These are phyloP conservation scores for Phaeosphaeria sp. DNA, from an alignment of 2,329 filamentous ascomycete species.

Conservation along the genomic window DNA sequence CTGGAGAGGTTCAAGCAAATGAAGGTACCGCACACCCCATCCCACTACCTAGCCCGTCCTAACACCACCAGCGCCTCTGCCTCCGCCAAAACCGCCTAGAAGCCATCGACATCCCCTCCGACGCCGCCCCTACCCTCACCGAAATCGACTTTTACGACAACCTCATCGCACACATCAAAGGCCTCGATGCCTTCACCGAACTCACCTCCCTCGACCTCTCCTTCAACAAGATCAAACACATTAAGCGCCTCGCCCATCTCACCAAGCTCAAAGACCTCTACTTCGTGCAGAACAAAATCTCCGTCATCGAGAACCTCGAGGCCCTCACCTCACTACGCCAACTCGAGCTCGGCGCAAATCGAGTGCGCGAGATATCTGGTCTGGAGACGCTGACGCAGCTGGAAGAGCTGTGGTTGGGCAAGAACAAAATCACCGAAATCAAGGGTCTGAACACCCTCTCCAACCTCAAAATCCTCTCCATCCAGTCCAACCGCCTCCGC, in stretches of 20 bases:
- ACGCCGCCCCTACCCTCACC: conserved; percentile 69
- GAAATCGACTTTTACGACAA: conserved; percentile 98
- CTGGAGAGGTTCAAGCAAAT: conserved; percentile 83
- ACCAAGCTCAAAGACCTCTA: conserved; percentile 81
- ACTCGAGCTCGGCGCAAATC: conserved; percentile 90
- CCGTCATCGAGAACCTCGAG: conserved; percentile 82
- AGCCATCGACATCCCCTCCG: conserved; percentile 75
- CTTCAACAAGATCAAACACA: conserved; percentile 99
- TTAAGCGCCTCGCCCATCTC: conserved; percentile 84
- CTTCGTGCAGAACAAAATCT: conserved; percentile 94
- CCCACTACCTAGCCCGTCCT: not conserved
- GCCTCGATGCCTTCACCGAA: conserved; percentile 77
- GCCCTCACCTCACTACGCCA: conserved; percentile 77
- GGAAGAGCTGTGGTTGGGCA: conserved; percentile 92
- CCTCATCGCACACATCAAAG: conserved; percentile 83
- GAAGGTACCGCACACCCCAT: conserved; percentile 52
- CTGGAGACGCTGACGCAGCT: conserved; percentile 77
- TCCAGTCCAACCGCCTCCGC: conserved; percentile 92
- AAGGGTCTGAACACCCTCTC: conserved; percentile 75
- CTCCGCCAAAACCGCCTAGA: conserved; percentile 92
- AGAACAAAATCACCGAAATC: conserved; percentile 93
- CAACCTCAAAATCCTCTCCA: conserved; percentile 85
- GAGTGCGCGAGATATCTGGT: conserved; percentile 87
- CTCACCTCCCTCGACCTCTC: conserved; percentile 86
- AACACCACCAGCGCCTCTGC: conserved; percentile 68